Base-by-base conservation (phyloP, 1,139 yeast genomes). In the Hanseniaspora uvarum region DNA sequence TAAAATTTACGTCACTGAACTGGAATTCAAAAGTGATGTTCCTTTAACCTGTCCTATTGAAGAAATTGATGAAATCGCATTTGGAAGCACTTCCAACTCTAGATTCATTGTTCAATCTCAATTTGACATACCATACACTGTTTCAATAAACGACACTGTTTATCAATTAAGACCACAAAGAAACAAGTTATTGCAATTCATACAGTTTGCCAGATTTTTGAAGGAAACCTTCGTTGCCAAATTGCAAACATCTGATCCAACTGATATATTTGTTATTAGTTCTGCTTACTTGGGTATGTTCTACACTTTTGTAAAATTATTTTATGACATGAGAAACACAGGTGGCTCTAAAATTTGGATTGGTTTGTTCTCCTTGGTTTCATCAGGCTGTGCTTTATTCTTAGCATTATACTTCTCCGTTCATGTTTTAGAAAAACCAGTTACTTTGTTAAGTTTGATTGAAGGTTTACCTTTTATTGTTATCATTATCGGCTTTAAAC, bases 381-480 rank as follows among this genome's bases (percentile, higher is more conserved):
- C 94, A 19, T 86, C 96, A 4, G 78, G 85, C 36, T 85, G 87
- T 70, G 95, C 96, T 10, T 85, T 92, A 64, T 73, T 89, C 59
- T 79, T 86, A 62, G 96, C 96, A 2, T 74, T 87, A 60, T 78
- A 82, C 59, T 76, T 88, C 31, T 79, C 87, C 33, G 68, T 68
- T 19, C 64, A 64, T 51, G 67, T 76, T 53, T 64, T 81, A n/a
- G 70, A 73, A 40, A 66, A 75, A 46, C 76, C 74, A 52, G 84
- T 92, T 37, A 80, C 95, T 6, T 74, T 87, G 56, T 72, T 86
- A 57, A 81, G 88, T 58, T 74, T 92, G 61, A 79, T 92, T 54
- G 97, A 92, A 72, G 97, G 97, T 12, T 72, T 92, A 51, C 98
- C 98, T 26, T 92, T 92, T 68, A 75, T 92, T 62, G 95, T 89